Base-by-base conservation (phyloP, 1,284 basidiomycete genomes). In the Mycosarcoma maydis region DNA sequence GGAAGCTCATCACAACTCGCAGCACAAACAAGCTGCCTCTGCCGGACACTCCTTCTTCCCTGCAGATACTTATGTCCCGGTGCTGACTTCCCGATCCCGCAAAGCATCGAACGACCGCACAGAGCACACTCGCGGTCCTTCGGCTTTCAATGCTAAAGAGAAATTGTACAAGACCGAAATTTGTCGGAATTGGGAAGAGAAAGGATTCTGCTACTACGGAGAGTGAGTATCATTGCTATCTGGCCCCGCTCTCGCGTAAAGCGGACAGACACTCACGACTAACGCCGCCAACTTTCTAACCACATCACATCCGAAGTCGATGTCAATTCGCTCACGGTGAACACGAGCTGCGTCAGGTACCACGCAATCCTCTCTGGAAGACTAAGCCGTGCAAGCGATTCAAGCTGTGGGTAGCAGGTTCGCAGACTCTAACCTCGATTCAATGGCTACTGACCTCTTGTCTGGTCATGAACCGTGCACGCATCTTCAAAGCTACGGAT, bases 111-210 rank as follows among this genome's bases (percentile, higher is more conserved):
- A 14, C 20, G n/a, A 9, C 13, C 36, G 19, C 4, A 20, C n/a
- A 20, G 36, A 19, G 2, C 17, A 8, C 9, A 8, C 19, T 20
- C 36, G 17, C 7, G 36, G 36, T 20, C 17, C 61, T 5, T 59
- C 52, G 17, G 89, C 90, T 4, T 92, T 92, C 83, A 94, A 93
- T 77, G 86, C 90, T 70, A 94, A 94, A 84, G 82, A 91, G 29
- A 90, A 90, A 20, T 80, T 94, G 42, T 94, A 94, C 86, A 94
- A 94, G 86, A 94, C 92, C 0, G 92, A 94, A 80, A 76, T 94
- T 30, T 94, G 92, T 83, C 85, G 92, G 64, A 92, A 91, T 80
- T 94, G 92, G 92, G 92, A 93, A 81, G 92, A 94, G 83, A 92
- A 92, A 79, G 91, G 92, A 2, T 85, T 85, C n/a, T 94, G 92